Percentiles rank a stretch among this genome's conserved stretches.
Evolutionary conservation across 2,329 filamentous ascomycete genomes (phyloP).

Genomic region (Eutypa lata): DNA sequence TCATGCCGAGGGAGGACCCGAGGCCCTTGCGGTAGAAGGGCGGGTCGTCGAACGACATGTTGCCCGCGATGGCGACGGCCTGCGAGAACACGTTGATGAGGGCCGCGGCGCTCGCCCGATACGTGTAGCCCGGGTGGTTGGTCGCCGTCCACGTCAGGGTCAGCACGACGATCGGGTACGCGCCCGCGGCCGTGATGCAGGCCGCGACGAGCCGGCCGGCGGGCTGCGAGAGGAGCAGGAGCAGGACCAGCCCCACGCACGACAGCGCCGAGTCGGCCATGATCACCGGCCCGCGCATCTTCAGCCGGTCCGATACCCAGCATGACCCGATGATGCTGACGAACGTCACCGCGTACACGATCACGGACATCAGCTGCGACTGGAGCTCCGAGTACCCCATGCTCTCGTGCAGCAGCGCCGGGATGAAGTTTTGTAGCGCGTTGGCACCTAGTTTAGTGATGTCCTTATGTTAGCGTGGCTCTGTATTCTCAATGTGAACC

Average conservation of each 20-base stretch:
- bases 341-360: slow-evolving; percentile 21
- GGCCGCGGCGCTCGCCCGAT: slow-evolving; percentile 4
- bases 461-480: too few relatives aligned
- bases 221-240: slow-evolving; percentile 16
- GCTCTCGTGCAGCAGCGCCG: neutral
- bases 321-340: slow-evolving; percentile 19
- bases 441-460: neutral
- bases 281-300: slow-evolving; percentile 13
- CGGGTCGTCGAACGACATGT: slow-evolving; percentile 6
- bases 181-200: slow-evolving; percentile 17
- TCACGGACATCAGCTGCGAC: slow-evolving; percentile 20
- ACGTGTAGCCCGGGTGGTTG: slow-evolving; percentile 22
- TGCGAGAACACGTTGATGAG: slow-evolving; percentile 6
- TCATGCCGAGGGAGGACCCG: slow-evolving; percentile 4
- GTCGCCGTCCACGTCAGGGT: slow-evolving; percentile 21
- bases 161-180: slow-evolving; percentile 18
- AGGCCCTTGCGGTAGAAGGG: slow-evolving; percentile 2
- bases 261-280: slow-evolving; percentile 9
- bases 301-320: slow-evolving; percentile 18
- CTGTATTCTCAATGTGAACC: too few relatives aligned
- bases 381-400: slow-evolving; percentile 16
- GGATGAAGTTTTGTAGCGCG: neutral
- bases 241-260: slow-evolving; percentile 15
- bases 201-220: slow-evolving; percentile 18
- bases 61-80: slow-evolving; percentile 14